phyloP scores from a whole-genome alignment of 2,329 filamentous ascomycete species.

The Alternaria ventricosa region DNA sequence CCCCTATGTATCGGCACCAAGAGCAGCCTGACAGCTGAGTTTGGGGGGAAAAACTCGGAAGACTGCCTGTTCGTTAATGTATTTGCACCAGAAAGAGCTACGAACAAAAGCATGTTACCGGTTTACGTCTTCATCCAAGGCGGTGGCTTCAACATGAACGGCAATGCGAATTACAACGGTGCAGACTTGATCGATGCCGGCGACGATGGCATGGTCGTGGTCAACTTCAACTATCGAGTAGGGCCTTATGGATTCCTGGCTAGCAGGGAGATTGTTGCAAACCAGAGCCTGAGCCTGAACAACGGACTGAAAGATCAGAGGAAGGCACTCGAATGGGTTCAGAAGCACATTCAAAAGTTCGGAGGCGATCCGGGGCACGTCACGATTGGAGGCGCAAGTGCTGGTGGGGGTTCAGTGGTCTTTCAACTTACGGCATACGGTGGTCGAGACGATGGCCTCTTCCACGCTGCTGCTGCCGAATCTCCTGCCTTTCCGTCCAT shows the following conservation, averaged over 20 bases:
- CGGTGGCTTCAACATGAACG: conserved; percentile 47
- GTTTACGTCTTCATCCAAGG: conserved; percentile 53
- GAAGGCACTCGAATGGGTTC: conserved; percentile 46
- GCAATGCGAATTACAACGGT: conserved; percentile 47
- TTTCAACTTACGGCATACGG: conserved; percentile 47
- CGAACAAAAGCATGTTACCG: conserved; percentile 40
- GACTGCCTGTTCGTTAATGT: conserved; percentile 52
- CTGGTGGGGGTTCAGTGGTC: conserved; percentile 49
- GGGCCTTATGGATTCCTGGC: conserved; percentile 50
- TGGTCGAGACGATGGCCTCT: conserved; percentile 46
- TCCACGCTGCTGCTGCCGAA: conserved; percentile 43
- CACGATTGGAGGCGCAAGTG: conserved; percentile 48
- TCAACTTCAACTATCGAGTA: conserved; percentile 52
- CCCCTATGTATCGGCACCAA: conserved; percentile 42
- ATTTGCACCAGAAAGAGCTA: conserved; percentile 45
- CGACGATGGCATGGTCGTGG: conserved; percentile 42
- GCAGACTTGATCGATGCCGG: conserved; percentile 41
- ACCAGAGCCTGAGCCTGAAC: conserved; percentile 42
- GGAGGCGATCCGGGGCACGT: conserved; percentile 50
- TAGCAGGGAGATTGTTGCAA: conserved; percentile 35
- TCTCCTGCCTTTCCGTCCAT: conserved; percentile 50
- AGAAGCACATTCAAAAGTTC: conserved; percentile 46
- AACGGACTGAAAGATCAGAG: conserved; percentile 49
- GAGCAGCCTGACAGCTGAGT: conserved; percentile 31
- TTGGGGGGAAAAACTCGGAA: conserved; percentile 41